Base-by-base conservation (phyloP, 371 early-diverging fungal species). In the Mucor irregularis region DNA sequence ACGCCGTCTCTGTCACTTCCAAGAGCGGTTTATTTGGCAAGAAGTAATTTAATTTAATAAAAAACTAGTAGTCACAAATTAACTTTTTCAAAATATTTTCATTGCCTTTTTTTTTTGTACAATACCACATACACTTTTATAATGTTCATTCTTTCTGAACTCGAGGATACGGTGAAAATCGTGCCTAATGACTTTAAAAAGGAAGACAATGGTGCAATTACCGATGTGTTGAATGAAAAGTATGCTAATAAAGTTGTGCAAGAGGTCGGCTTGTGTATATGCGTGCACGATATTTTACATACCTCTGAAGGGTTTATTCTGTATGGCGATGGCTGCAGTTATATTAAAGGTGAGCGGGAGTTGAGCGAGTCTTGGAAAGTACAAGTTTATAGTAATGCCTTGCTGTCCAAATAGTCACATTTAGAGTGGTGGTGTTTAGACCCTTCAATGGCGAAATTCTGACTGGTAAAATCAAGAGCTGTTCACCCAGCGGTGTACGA, bases 231-330 rank as follows among this genome's bases (percentile, higher is more conserved):
- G 49, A 95, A 97, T 69, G 68, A 78, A 33, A 97, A 95, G 69
- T 97, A 91, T 67, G 84, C 95, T 56, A 96, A 96, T 80, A 91
- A 90, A 71, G 95, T 92, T 69, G 76, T 96, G 33, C 95, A 94
- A 65, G 89, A 94, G 61, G 82, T 95, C 7, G 97, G 97, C 13
- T 84, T 96, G 5, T 94, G 95, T 64, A 88, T 97, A 38, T 80
- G 88, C 21, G 86, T 92, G 5, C 83, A 81, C 58, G 97, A 96
- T 58, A 75, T 97, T 37, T 47, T 92, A 1, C 74, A 88, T 25
- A 80, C 88, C 9, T 83, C 84, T 53, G 95, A 96, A 44, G 92
- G 89, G 5, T 79, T 85, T 30, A 90, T 97, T 53, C 83, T 95
- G 51, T 88, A 92, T 57, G 84, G 88, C 28, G 91, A 90, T 56